Evolutionary conservation across 164 flowering plant species (phyloP), one percentile per base, ranked within the genome.

Genomic region (Stephania japonica): DNA sequence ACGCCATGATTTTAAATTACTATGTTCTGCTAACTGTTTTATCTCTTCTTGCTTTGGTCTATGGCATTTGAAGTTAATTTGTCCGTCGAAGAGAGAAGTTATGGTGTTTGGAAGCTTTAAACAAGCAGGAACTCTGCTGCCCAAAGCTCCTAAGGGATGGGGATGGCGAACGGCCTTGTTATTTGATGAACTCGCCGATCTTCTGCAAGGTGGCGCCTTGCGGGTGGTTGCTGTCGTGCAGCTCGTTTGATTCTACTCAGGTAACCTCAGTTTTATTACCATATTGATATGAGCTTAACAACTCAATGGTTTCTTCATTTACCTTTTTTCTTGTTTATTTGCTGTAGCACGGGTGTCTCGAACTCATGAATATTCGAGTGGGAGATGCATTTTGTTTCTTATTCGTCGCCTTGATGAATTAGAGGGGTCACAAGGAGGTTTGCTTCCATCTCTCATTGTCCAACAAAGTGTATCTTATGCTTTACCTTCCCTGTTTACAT

Each of bases 131-230:
- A 95, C 95, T 63, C 93, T 93, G 69, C 76, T 95, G 73, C 99
- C 99, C 3, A 95, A 95, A 83, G 98, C 98, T 79, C 99, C 99
- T 9, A 95, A 93, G 70, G 99, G 99, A 73, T 95, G 99, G 99
- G 99, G 98, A 21, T 95, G 99, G 98, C 91, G 98, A 4, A 87
- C 91, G 19, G 99, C 99, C 70, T 76, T 95, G 69, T 76, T 93
- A 71, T 95, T 95, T 53, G 95, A 95, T 67, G 98, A 95, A 79
- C 93, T 95, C 38, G 78, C 84, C 16, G 97, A 91, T 79, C 92
- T 90, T 59, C 91, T 95, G 63, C 98, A 93, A 84, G 90, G 87
- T 69, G 97, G 97, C 14, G 84, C 95, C 68, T 80, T 95, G 74
- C 80, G 98, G 66, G 88, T 95, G 25, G 89, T 90, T 73, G 95